Base-by-base conservation (phyloP, 2,329 filamentous ascomycete genomes). In the Penicillium corylophilum region DNA sequence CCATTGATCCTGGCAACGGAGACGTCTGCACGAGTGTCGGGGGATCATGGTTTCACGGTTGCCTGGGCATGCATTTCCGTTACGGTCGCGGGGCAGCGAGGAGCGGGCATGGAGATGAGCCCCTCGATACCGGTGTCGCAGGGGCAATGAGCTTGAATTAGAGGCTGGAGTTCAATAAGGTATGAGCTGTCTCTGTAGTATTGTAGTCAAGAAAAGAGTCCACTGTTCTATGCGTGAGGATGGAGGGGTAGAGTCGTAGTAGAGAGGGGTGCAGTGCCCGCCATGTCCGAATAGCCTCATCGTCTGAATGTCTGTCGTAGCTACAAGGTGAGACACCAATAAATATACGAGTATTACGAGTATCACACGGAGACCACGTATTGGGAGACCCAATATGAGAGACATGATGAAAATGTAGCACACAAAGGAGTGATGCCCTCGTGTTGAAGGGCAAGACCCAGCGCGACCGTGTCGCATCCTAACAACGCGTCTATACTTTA, bases 31-130 rank as follows among this genome's bases (percentile, higher is more conserved):
- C 20, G 10, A 9, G 26, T 28, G 4, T 20, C 10, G 18, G 9
- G 15, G n/a, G 12, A 9, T 33, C 26, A 24, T 16, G 16, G 16
- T 28, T 8, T 23, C 6, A 29, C 18, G 15, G 45, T 20, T 41
- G 45, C 46, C 28, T 48, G 22, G 46, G 31, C 13, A 48, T n/a
- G 18, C 46, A 42, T 35, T 42, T 28, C 12, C 44, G 29, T 39
- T 9, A 43, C 49, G 49, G 49, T 51, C 49, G 38, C 49, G 35
- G 23, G 13, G 44, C 29, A 47, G 31, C 15, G 18, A 35, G 5
- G 16, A 4, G 16, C 35, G 9, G 16, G 33, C 16, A 20, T 36
- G 33, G 16, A 18, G 33, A 36, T 20, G 3, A 20, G 20, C 16
- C 35, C 35, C 35, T 38, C 35, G 35, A 38, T 38, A 38, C 35